Evolutionary conservation across 2,329 filamentous ascomycete genomes (phyloP).

Genomic region (Trichoderma pleuroti): DNA sequence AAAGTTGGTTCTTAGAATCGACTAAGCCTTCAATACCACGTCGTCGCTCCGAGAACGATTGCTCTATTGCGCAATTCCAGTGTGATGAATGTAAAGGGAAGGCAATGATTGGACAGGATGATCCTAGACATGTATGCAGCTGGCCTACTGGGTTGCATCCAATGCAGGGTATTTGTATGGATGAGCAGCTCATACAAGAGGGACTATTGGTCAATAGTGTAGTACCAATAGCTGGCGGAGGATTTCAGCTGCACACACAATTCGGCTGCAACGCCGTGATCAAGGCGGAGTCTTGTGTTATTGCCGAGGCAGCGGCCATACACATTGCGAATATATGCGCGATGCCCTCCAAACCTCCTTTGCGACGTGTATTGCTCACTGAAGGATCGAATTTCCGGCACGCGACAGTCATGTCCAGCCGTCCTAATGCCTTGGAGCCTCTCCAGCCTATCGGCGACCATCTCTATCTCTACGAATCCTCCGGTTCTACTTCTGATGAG

Average conservation of each 20-base stretch:
- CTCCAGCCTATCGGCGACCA: not conserved
- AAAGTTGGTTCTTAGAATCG: no score
- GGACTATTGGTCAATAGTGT: not conserved
- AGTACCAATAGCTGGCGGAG: not conserved
- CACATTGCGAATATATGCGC: not conserved
- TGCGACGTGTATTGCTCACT: not conserved
- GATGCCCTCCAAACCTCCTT: not conserved
- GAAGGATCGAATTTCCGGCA: not conserved
- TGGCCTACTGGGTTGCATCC: not conserved
- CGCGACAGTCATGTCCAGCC: not conserved
- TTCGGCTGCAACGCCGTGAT: not conserved
- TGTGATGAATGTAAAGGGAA: not conserved
- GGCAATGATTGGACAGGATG: not conserved
- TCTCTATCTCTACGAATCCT: not conserved
- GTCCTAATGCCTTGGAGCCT: not conserved
- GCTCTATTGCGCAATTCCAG: not conserved
- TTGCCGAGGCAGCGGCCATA: not conserved
- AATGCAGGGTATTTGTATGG: not conserved
- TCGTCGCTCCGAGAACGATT: not conserved
- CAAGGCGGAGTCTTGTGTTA: not conserved
- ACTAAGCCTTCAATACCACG: not conserved
- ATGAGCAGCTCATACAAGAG: no score
- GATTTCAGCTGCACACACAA: not conserved
- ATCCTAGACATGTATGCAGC: not conserved
- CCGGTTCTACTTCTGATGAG: not conserved